These are phyloP conservation scores for Colletotrichum tabaci DNA, from an alignment of 2,329 filamentous ascomycete species.

Conservation along the genomic window DNA sequence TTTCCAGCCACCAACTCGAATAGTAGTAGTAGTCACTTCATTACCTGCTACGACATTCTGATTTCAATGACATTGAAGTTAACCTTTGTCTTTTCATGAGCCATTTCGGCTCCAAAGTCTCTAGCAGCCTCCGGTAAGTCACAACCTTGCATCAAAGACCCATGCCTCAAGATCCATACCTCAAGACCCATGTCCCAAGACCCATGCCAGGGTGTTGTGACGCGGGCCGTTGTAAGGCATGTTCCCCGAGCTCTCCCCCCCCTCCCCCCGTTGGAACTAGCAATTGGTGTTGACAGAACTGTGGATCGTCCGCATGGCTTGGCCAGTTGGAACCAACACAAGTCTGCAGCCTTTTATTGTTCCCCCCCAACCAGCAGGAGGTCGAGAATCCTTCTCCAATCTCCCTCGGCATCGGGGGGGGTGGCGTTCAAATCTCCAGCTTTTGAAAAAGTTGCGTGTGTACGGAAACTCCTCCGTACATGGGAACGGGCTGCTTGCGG, in stretches of 20 bases:
- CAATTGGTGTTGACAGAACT: not conserved
- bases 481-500: not conserved
- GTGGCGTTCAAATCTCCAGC: not conserved
- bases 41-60: too few species aligned
- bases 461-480: too few species aligned
- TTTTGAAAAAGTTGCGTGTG: too few species aligned
- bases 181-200: not conserved
- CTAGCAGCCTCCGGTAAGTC: constrained; percentile 4
- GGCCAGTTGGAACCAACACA: constrained; percentile 21
- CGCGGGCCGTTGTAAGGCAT: constrained; percentile 16
- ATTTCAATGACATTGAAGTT: too few species aligned
- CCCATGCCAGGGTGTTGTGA: constrained; percentile 19
- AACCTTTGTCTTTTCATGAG: too few species aligned
- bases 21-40: too few species aligned
- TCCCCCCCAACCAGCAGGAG: constrained; percentile 1
- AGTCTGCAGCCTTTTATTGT: not conserved
- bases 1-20: too few species aligned
- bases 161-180: too few species aligned
- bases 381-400: not conserved
- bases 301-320: constrained; percentile 24
- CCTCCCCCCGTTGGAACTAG: not conserved
- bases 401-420: not conserved
- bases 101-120: too few species aligned
- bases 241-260: constrained; percentile 4
- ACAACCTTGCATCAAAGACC: too few species aligned